A percentile compares a stretch with the other conserved stretches of the same genome.
Evolutionary conservation across 2,329 filamentous ascomycete genomes (phyloP).

Genomic region (Meredithiella fracta): DNA sequence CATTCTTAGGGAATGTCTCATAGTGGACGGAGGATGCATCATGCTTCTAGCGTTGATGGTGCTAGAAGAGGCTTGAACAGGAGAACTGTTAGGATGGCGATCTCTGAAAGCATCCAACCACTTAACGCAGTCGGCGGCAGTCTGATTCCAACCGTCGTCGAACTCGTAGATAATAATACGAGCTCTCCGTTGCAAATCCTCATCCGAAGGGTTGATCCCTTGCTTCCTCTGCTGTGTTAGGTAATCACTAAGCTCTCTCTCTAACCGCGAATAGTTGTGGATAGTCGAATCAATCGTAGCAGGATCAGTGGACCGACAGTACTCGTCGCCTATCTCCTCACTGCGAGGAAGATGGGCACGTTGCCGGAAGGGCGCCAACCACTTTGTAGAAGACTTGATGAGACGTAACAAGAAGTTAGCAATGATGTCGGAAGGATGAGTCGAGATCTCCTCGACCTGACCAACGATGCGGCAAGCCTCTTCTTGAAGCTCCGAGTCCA

Average conservation of each 20-base stretch:
- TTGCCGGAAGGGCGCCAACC: slow-evolving; percentile 39
- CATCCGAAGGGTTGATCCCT: slow-evolving; percentile 34
- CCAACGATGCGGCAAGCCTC: slow-evolving; percentile 43
- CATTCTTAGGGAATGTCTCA: too few species aligned
- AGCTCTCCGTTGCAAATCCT: slow-evolving; percentile 38
- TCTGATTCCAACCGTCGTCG: slow-evolving; percentile 49
- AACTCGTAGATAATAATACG: slow-evolving; percentile 46
- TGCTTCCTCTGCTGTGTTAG: slow-evolving; percentile 28
- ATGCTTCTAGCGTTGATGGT: too few species aligned
- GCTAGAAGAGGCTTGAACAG: neutral
- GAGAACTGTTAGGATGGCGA: slow-evolving; percentile 23
- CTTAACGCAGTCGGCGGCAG: slow-evolving; percentile 37
- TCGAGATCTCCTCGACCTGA: slow-evolving; percentile 36
- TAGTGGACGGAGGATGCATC: too few species aligned
- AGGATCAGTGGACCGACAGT: slow-evolving; percentile 35
- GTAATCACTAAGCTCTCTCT: slow-evolving; percentile 38
- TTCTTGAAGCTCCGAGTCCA: slow-evolving; percentile 42
- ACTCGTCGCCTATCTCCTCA: slow-evolving; percentile 35
- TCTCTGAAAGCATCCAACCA: slow-evolving; percentile 39
- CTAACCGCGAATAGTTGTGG: slow-evolving; percentile 40
- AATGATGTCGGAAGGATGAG: slow-evolving; percentile 31
- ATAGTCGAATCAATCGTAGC: slow-evolving; percentile 42
- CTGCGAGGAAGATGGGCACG: slow-evolving; percentile 40
- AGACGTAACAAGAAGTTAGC: slow-evolving; percentile 41
- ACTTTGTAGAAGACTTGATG: slow-evolving; percentile 32